A percentile compares a stretch with the other conserved stretches of the same genome.
These are phyloP conservation scores for Aureobasidium sp. DNA, from an alignment of 2,329 filamentous ascomycete genomes.

Conservation along the genomic window DNA sequence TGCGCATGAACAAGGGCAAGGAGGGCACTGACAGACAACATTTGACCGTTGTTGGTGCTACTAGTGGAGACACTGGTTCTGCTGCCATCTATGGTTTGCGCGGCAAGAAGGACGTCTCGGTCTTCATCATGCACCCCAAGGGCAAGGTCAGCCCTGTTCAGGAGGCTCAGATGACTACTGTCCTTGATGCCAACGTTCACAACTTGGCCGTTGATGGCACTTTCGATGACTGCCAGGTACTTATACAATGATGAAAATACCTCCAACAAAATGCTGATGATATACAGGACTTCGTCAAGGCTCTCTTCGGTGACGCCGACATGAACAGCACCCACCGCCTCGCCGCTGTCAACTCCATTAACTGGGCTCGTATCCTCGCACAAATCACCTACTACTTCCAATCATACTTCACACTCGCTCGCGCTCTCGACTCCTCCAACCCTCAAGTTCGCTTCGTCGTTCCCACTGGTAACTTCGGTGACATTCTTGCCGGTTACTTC, in stretches of 20 bases:
- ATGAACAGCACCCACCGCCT: slow-evolving; percentile 78
- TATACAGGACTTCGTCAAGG: slow-evolving; percentile 77
- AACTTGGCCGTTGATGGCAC: slow-evolving; percentile 84
- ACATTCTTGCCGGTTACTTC: slow-evolving; percentile 90
- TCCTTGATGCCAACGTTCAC: slow-evolving; percentile 84
- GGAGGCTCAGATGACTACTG: slow-evolving; percentile 95
- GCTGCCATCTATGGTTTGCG: slow-evolving; percentile 92
- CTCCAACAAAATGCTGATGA: neutral
- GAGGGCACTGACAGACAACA: slow-evolving; percentile 63
- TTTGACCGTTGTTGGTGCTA: slow-evolving; percentile 79
- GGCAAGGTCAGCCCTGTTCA: slow-evolving; percentile 87
- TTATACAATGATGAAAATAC: neutral
- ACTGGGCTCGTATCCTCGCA: slow-evolving; percentile 89
- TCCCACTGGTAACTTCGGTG: slow-evolving; percentile 93
- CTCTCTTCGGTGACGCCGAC: slow-evolving; percentile 77
- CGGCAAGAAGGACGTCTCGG: slow-evolving; percentile 93
- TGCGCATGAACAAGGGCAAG: slow-evolving; percentile 65
- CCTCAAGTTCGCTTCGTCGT: slow-evolving; percentile 78
- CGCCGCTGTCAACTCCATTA: slow-evolving; percentile 93
- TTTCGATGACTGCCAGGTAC: slow-evolving; percentile 92
- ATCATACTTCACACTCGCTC: slow-evolving; percentile 80
- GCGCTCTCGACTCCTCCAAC: slow-evolving; percentile 34
- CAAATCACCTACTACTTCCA: slow-evolving; percentile 98
- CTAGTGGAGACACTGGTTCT: slow-evolving; percentile 82
- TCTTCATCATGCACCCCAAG: slow-evolving; percentile 90